Conservation (phyloP, 805 yeast genomes). For the Cyberlindnera meyerae region DNA sequence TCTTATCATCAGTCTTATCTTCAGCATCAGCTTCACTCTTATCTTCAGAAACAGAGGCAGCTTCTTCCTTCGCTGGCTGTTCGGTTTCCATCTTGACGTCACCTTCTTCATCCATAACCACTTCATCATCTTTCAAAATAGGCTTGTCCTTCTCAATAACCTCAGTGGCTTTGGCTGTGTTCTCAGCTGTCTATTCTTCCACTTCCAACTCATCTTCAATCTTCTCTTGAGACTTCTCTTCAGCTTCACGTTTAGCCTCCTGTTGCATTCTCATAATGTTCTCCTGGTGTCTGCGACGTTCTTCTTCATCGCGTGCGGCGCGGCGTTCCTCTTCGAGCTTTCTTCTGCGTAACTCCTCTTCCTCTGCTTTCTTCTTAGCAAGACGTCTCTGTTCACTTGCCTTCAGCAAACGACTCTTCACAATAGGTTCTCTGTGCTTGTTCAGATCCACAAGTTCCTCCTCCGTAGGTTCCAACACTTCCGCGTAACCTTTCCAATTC, state of each 20-base stretch:
- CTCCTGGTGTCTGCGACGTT: no score
- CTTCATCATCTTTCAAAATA: constrained; percentile 1
- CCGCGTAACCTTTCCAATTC: constrained; percentile 49
- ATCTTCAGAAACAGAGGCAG: not conserved
- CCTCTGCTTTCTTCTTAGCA: constrained; percentile 10
- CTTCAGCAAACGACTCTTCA: constrained; percentile 12
- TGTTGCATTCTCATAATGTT: no score
- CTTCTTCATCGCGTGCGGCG: no score
- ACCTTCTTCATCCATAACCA: constrained; percentile 2
- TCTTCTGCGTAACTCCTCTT: no score
- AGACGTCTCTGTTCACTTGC: constrained; percentile 15
- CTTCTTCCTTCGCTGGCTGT: constrained; percentile 6
- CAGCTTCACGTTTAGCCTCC: no score
- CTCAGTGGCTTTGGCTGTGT: constrained; percentile 4
- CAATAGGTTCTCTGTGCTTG: constrained; percentile 7
- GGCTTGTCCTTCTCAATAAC: constrained; percentile 7
- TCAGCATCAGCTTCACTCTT: constrained; percentile 2
- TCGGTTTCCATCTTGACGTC: no score
- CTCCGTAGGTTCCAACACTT: constrained; percentile 47
- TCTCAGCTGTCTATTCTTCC: not conserved
- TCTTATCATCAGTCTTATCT: not conserved
- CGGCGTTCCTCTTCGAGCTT: no score
- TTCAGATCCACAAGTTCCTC: constrained; percentile 33
- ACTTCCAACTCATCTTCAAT: constrained; percentile 3
- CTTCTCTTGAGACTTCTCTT: constrained; percentile 8